Conservation (phyloP, 2,329 filamentous ascomycete species). For the Microcyclospora tardicrescens region DNA sequence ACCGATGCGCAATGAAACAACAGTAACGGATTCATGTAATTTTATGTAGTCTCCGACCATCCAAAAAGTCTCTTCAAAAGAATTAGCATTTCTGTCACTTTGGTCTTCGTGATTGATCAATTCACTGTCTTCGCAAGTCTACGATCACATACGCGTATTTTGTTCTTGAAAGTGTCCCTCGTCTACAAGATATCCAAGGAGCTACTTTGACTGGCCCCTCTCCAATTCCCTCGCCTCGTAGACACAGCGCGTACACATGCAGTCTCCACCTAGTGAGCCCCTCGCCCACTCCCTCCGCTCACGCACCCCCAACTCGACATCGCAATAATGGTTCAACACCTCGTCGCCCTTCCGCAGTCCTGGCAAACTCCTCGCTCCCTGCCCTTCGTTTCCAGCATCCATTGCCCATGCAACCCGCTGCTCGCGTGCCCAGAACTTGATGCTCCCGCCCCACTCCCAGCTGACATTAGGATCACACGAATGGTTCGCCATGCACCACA, state of each 20-base stretch:
- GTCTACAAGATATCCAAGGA: no score
- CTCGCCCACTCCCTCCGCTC: conserved; percentile 78
- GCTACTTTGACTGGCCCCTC: no score
- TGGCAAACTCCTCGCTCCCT: conserved; percentile 12
- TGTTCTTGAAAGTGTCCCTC: no score
- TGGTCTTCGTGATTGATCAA: no score
- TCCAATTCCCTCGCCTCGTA: conserved; percentile 42
- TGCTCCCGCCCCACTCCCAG: conserved; percentile 82
- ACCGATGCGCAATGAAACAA: no score
- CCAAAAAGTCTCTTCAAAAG: no score
- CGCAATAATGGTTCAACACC: conserved; percentile 89
- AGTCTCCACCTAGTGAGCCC: conserved; percentile 78
- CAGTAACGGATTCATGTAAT: no score
- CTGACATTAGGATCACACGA: conserved; percentile 88
- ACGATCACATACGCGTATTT: no score
- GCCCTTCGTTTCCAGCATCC: conserved; percentile 17
- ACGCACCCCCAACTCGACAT: conserved; percentile 63
- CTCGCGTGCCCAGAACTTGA: conserved; percentile 54
- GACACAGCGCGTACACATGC: conserved; percentile 71
- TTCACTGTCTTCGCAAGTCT: no score
- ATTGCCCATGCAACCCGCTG: conserved; percentile 41
- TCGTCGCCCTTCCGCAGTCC: conserved; percentile 71
- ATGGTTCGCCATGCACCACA: conserved; percentile 95
- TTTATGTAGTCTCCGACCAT: no score
- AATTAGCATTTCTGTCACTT: no score